Evolutionary conservation across 441 rosid genomes (phyloP).

Genomic region (Biscutella laevigata): DNA sequence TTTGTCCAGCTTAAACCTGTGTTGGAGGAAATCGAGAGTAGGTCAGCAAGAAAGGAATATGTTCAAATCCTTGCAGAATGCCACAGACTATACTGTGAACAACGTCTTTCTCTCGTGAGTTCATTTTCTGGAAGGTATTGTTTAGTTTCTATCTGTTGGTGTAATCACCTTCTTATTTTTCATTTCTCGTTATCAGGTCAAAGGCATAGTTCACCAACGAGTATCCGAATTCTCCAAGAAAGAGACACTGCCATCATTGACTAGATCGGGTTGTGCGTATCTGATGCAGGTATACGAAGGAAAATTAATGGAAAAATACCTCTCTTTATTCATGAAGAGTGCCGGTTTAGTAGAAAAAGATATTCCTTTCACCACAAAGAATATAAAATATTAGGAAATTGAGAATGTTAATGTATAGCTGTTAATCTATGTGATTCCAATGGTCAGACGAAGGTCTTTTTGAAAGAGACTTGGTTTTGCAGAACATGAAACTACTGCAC

Average conservation of each 20-base stretch:
- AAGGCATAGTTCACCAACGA: slow-evolving; percentile 85
- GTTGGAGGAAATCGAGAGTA: slow-evolving; percentile 82
- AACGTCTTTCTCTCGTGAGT: slow-evolving; percentile 83
- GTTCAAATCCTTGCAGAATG: slow-evolving; percentile 79
- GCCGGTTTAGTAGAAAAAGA: slow-evolving; percentile 5
- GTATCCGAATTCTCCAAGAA: slow-evolving; percentile 86
- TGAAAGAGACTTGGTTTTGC: slow-evolving; percentile 6
- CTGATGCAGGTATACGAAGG: slow-evolving; percentile 65
- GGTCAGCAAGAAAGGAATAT: slow-evolving; percentile 89
- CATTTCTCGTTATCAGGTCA: slow-evolving; percentile 41
- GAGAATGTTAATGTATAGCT: not conserved
- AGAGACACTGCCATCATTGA: slow-evolving; percentile 86
- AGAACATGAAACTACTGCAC: not conserved
- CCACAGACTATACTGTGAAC: slow-evolving; percentile 92
- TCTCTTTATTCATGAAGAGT: not conserved
- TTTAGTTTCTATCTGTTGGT: slow-evolving; percentile 18
- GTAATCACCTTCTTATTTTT: slow-evolving; percentile 9
- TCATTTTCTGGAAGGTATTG: slow-evolving; percentile 1
- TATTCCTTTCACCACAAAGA: not conserved
- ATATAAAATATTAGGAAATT: not conserved
- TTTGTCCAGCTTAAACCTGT: slow-evolving; percentile 76
- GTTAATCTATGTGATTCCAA: slow-evolving; percentile 1
- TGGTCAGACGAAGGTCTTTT: slow-evolving; percentile 4
- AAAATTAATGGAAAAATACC: not conserved
- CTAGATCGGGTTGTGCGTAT: slow-evolving; percentile 96